Percentiles rank a stretch among this genome's conserved stretches.
phyloP scores from a whole-genome alignment of 148 eudicot genomes.

The Silene latifolia region DNA sequence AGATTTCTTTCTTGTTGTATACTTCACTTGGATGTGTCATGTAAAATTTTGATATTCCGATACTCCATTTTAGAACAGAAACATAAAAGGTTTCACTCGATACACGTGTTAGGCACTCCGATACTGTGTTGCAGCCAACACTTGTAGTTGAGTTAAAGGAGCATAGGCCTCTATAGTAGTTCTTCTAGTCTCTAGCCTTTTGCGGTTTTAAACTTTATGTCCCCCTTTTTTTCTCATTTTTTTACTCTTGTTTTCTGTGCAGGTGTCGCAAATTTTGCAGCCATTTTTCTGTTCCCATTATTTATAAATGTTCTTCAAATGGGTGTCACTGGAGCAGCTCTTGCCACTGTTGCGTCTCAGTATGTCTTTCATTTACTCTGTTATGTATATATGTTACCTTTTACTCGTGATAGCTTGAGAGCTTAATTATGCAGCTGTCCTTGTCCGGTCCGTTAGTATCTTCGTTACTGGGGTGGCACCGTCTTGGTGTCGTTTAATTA shows the following conservation, averaged over 20 bases:
- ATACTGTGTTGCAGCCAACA: not conserved
- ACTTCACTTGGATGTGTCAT: not conserved
- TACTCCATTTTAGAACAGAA: not conserved
- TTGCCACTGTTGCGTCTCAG: conserved; percentile 86
- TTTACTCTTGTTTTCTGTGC: conserved; percentile 20
- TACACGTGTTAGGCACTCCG: not conserved
- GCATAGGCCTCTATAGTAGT: not conserved
- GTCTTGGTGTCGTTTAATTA: not conserved
- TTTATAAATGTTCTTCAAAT: conserved; percentile 60
- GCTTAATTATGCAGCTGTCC: not conserved
- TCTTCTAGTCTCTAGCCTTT: not conserved
- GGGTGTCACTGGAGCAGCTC: conserved; percentile 91
- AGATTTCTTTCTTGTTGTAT: not conserved
- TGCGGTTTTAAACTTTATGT: not conserved
- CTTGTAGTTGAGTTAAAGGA: not conserved
- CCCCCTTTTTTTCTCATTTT: not conserved
- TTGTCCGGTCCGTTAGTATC: not conserved
- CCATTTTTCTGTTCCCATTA: conserved; percentile 71
- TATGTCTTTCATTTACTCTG: conserved; percentile 36
- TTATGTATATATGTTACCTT: not conserved
- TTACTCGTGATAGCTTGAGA: not conserved
- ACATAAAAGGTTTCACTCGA: not conserved
- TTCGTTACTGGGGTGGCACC: not conserved
- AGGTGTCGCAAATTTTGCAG: conserved; percentile 79
- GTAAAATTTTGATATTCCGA: not conserved